Evolutionary conservation across 768 basidiomycete genomes (phyloP), one percentile per base, ranked within the genome.

Genomic region (Amanita thiersii): DNA sequence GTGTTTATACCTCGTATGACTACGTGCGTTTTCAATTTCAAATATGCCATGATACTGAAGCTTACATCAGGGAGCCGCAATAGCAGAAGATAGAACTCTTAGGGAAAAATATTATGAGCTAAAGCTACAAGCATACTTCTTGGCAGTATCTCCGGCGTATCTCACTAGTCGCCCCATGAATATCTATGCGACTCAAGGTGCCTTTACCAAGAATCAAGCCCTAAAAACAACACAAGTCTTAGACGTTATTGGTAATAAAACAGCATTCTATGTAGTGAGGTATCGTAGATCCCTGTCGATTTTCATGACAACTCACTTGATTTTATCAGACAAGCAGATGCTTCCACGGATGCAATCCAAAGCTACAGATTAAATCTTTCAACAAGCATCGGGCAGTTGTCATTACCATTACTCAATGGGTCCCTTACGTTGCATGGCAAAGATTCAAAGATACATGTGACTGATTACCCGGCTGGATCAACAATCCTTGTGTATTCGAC

Each of bases 71-170:
- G 72, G 71, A 4, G 58, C 69, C 3, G 68, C 70, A 3, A 72
- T 74, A 32, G 65, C 70, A 6, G 72, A 73, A 56, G 72, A 73
- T 41, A 60, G 72, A 26, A 68, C 69, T 2, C 60, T 74, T 17
- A 64, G 72, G 18, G 72, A 75, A 47, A 75, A 75, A 48, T 72
- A 66, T 51, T 73, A 73, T 39, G 72, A 75, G 44, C 53, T 73
- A 37, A 75, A 75, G 50, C 51, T 73, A 12, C 69, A 73, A 50
- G 68, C 71, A 25, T 66, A 68, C 51, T 73, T 74, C 58, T 56
- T 73, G 34, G 63, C 64, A 2, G 72, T 69, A 23, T 71, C 69
- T 31, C 70, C 70, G 4, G 69, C 72, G 4, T 75, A 66, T 51
- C 58, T 72, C 17, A 75, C 72, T 4, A 66, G 62, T 4, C 60